Percentiles rank a stretch among this genome's conserved stretches.
phyloP scores from a whole-genome alignment of 352 stramenopile genomes.

The Phytopythium sindhum region DNA sequence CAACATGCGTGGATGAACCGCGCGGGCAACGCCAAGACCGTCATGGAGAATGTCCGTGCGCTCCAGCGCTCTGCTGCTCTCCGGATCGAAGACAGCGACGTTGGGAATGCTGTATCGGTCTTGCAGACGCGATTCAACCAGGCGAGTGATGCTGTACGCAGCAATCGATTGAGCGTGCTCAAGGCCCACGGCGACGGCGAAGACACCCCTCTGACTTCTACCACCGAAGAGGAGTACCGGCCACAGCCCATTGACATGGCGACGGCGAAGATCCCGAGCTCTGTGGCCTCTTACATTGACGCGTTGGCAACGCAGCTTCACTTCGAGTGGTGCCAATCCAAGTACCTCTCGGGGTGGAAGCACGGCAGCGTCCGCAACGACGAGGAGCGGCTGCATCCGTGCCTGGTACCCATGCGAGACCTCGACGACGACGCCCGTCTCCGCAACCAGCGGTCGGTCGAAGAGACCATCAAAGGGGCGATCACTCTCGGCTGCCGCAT shows the following conservation, averaged over 20 bases:
- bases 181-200: not conserved
- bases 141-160: slow-evolving; percentile 27
- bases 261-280: slow-evolving; percentile 22
- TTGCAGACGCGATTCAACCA: slow-evolving; percentile 43
- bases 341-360: slow-evolving; percentile 43
- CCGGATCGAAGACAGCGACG: slow-evolving; percentile 38
- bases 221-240: slow-evolving; percentile 17
- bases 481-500: slow-evolving; percentile 50
- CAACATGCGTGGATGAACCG: slow-evolving; percentile 71
- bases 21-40: slow-evolving; percentile 46
- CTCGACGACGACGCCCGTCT: slow-evolving; percentile 28
- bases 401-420: slow-evolving; percentile 46
- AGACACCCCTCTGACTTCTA: not conserved
- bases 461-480: slow-evolving; percentile 60
- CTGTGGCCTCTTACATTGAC: slow-evolving; percentile 28
- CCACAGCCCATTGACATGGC: slow-evolving; percentile 40
- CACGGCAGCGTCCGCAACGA: slow-evolving; percentile 39
- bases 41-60: slow-evolving; percentile 36
- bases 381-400: slow-evolving; percentile 36
- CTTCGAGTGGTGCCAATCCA: slow-evolving; percentile 62
- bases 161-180: slow-evolving; percentile 12
- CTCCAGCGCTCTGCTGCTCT: slow-evolving; percentile 37
- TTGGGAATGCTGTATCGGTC: slow-evolving; percentile 51
- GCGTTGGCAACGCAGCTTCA: slow-evolving; percentile 53
- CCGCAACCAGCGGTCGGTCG: slow-evolving; percentile 44